These are phyloP conservation scores for Calonectria henricotiae DNA, from an alignment of 2,329 filamentous ascomycete genomes.

Conservation along the genomic window DNA sequence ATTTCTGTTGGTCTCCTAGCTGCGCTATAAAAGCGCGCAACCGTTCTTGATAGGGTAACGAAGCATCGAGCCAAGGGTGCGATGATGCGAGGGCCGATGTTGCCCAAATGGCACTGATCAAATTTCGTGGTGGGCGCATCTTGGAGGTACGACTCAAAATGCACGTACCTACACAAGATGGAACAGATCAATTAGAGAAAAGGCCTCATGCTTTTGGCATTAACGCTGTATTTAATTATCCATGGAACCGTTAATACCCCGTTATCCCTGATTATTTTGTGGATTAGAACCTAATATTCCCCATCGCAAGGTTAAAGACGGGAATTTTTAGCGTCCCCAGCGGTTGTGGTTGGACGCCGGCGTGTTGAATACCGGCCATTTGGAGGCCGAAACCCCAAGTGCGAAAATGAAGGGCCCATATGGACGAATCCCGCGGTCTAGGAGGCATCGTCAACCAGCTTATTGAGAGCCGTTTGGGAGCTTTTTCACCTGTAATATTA, in stretches of 20 bases:
- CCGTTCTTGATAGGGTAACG: slow-evolving; percentile 2
- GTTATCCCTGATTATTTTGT: slow-evolving; percentile 2
- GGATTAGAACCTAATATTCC: slow-evolving; percentile 12
- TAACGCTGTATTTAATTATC: neutral
- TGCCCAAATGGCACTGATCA: slow-evolving; percentile 3
- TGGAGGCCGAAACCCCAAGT: neutral
- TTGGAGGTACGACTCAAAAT: neutral
- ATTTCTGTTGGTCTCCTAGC: slow-evolving; percentile 3
- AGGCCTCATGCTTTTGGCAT: neutral
- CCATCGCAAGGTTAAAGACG: neutral
- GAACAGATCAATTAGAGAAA: neutral
- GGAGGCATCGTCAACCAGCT: neutral
- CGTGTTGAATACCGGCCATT: slow-evolving; percentile 6
- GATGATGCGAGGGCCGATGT: slow-evolving; percentile 8
- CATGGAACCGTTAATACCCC: neutral
- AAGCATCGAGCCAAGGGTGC: slow-evolving; percentile 7
- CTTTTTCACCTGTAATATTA: neutral
- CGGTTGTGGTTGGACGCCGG: slow-evolving; percentile 4
- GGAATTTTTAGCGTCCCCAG: neutral
- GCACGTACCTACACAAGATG: neutral
- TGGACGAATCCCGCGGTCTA: neutral
- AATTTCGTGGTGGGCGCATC: neutral
- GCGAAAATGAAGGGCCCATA: neutral
- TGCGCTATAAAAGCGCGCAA: slow-evolving; percentile 24
- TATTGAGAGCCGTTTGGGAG: neutral